A percentile compares a stretch with the other conserved stretches of the same genome.
phyloP scores from a whole-genome alignment of 345 rosid species.

The Sonneratia alba region DNA sequence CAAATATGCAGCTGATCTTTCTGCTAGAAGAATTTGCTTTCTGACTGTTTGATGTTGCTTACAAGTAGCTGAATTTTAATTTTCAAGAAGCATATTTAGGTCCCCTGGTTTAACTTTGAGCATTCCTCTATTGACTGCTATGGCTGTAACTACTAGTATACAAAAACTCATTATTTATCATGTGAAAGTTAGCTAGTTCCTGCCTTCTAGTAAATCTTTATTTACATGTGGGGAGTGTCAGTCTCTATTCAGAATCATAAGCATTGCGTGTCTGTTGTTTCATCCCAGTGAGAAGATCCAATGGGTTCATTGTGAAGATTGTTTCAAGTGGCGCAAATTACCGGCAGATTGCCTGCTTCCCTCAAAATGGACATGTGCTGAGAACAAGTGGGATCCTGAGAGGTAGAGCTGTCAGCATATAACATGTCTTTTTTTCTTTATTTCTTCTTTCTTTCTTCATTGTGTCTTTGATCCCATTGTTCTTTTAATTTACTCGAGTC shows the following conservation, averaged over 20 bases:
- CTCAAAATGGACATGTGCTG: constrained; percentile 54
- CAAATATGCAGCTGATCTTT: not conserved
- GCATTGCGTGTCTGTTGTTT: constrained; percentile 4
- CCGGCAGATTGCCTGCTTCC: constrained; percentile 57
- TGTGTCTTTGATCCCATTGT: not conserved
- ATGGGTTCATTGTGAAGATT: constrained; percentile 73
- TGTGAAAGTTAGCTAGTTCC: too few relatives aligned
- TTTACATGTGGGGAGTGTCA: not conserved
- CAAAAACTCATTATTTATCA: too few relatives aligned
- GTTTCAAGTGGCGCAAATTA: constrained; percentile 65
- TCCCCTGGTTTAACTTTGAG: too few relatives aligned
- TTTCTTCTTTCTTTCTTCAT: not conserved
- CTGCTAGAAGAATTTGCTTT: not conserved
- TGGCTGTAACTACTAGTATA: too few relatives aligned
- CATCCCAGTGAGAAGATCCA: constrained; percentile 45
- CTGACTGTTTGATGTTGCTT: not conserved
- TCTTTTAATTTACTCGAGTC: not conserved
- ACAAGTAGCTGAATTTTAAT: not conserved
- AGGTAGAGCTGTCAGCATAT: constrained; percentile 27
- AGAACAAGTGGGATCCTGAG: constrained; percentile 59
- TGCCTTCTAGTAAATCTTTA: too few relatives aligned
- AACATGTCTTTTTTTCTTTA: not conserved
- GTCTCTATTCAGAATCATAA: not conserved
- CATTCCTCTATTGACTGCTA: too few relatives aligned
- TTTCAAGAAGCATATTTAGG: not conserved